Conservation (phyloP, 1,139 yeast species). For the Lodderomyces pseudojiufengensis region DNA sequence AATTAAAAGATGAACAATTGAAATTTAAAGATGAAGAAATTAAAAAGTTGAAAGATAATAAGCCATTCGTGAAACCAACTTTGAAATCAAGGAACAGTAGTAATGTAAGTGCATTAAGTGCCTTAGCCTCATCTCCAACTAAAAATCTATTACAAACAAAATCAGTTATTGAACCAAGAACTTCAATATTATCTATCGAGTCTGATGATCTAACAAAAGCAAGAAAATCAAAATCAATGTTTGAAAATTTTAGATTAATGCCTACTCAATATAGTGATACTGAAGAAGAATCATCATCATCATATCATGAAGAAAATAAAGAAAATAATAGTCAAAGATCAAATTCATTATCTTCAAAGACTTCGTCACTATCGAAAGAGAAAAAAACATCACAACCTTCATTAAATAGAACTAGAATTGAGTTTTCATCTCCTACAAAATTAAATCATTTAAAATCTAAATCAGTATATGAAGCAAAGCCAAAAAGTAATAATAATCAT, state of each 20-base stretch:
- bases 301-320: slow-evolving; percentile 2
- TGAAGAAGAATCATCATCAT: slow-evolving; percentile 8
- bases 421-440: slow-evolving; percentile 10
- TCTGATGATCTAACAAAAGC: no score
- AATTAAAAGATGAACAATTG: slow-evolving; percentile 2
- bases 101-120: not conserved
- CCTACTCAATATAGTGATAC: slow-evolving; percentile 18
- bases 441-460: slow-evolving; percentile 1
- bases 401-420: no score
- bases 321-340: not conserved
- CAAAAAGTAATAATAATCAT: no score
- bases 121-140: slow-evolving; percentile 3
- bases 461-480: slow-evolving; percentile 1
- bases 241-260: slow-evolving; percentile 11
- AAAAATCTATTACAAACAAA: not conserved
- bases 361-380: no score
- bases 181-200: no score
- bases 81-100: not conserved
- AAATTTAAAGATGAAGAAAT: slow-evolving; percentile 5
- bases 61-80: not conserved
- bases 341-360: no score
- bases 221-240: slow-evolving; percentile 5
- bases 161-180: no score
- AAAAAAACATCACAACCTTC: no score
- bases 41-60: slow-evolving; percentile 1